Percentiles rank a stretch among this genome's conserved stretches.
Conservation (phyloP, 306 rosid species). For the Cicer pinnatifidum region DNA sequence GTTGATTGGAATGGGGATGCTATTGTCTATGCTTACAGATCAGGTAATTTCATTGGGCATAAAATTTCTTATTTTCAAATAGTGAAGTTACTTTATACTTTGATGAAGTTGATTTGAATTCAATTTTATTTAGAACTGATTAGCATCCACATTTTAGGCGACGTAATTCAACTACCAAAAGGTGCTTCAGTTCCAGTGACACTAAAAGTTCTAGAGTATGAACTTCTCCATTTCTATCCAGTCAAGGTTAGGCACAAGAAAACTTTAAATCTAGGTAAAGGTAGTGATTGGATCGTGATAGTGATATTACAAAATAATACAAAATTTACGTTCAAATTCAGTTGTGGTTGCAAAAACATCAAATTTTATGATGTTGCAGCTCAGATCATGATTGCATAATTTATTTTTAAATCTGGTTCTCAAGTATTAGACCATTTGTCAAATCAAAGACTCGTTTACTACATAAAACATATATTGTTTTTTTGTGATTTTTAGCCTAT, state of each 20-base stretch:
- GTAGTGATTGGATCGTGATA: too few relatives aligned
- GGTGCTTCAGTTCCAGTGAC: slow-evolving; percentile 48
- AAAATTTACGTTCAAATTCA: too few relatives aligned
- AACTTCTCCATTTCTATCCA: slow-evolving; percentile 75
- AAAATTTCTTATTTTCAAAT: not conserved
- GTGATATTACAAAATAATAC: too few relatives aligned
- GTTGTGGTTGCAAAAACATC: too few relatives aligned
- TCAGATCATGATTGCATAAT: too few relatives aligned
- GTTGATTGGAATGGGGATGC: slow-evolving; percentile 34
- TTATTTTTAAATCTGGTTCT: too few relatives aligned
- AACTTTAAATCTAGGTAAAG: too few relatives aligned
- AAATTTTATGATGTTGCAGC: too few relatives aligned
- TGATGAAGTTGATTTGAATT: not conserved
- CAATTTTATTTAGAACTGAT: not conserved
- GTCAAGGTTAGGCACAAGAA: slow-evolving; percentile 51
- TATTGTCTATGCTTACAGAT: slow-evolving; percentile 24
- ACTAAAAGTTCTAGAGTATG: slow-evolving; percentile 69
- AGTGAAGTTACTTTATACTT: not conserved
- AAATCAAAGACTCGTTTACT: too few relatives aligned
- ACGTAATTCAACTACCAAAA: slow-evolving; percentile 8
- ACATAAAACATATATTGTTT: too few relatives aligned
- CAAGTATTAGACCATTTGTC: too few relatives aligned
- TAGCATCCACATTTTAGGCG: not conserved
- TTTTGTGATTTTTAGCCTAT: not conserved
- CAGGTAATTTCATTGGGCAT: not conserved